phyloP scores from a whole-genome alignment of 2,329 filamentous ascomycete genomes.

The Monosporascus sp. region DNA sequence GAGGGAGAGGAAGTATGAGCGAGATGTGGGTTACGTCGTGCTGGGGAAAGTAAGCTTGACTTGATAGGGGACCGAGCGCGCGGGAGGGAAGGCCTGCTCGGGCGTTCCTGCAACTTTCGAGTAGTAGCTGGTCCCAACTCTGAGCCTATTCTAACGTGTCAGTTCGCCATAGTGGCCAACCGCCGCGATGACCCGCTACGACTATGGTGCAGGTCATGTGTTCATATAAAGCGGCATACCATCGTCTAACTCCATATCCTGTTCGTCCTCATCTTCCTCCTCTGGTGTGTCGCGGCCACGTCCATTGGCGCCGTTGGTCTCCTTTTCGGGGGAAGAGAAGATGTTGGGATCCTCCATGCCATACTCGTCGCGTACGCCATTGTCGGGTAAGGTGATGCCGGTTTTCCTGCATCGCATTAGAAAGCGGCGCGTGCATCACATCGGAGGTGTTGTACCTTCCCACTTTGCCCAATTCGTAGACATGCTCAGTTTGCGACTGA shows the following conservation, averaged over 20 bases:
- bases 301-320: conserved; percentile 22
- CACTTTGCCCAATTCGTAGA: conserved; percentile 44
- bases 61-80: conserved; percentile 57
- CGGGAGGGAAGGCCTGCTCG: conserved; percentile 41
- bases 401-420: conserved; percentile 68
- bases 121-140: conserved; percentile 50
- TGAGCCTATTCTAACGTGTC: conserved; percentile 33
- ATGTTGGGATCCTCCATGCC: conserved; percentile 84
- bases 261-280: conserved; percentile 32
- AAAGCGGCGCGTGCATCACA: neutral
- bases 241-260: conserved; percentile 50
- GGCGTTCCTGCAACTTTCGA: conserved; percentile 46
- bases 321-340: conserved; percentile 79
- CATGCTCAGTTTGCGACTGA: conserved; percentile 38
- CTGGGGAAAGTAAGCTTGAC: conserved; percentile 55
- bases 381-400: conserved; percentile 74
- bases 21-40: conserved; percentile 55
- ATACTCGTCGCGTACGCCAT: conserved; percentile 78
- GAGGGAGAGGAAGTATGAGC: conserved; percentile 47
- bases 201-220: no score
- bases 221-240: conserved; percentile 33
- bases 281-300: conserved; percentile 19
- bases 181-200: no score
- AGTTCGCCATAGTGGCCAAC: conserved; percentile 9
- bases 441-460: conserved; percentile 36